These are phyloP conservation scores for Herpetospermum pedunculosum DNA, from an alignment of 306 rosid genomes.

Conservation along the genomic window DNA sequence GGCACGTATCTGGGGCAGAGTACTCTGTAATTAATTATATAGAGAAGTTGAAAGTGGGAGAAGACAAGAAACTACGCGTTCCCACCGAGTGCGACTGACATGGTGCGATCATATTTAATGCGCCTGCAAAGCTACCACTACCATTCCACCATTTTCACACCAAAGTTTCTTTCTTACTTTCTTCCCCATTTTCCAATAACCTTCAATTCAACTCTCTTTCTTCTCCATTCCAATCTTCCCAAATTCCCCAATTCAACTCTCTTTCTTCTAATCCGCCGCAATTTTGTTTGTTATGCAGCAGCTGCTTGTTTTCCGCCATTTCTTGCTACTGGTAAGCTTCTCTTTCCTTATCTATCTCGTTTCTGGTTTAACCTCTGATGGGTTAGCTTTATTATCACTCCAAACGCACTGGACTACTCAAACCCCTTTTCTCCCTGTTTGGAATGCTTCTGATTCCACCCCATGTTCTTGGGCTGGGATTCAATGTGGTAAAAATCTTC, in stretches of 20 bases:
- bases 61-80: not conserved
- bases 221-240: not conserved
- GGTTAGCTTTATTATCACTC: conserved; percentile 41
- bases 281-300: too few species aligned
- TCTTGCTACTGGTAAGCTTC: conserved; percentile 19
- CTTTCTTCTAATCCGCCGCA: too few species aligned
- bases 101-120: not conserved
- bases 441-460: conserved; percentile 49
- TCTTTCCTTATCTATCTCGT: conserved; percentile 15
- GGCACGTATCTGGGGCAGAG: too few species aligned
- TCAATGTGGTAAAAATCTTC: conserved; percentile 26
- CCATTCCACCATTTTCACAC: too few species aligned
- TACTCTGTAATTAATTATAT: too few species aligned
- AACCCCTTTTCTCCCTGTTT: conserved; percentile 32
- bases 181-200: not conserved
- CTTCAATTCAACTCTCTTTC: not conserved
- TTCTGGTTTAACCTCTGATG: conserved; percentile 47
- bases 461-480: conserved; percentile 80
- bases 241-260: not conserved
- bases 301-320: conserved; percentile 15
- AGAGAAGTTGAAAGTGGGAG: not conserved
- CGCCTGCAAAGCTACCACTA: not conserved
- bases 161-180: too few species aligned
- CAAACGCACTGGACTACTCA: conserved; percentile 31
- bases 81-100: not conserved